Percentiles rank a stretch among this genome's conserved stretches.
Conservation (phyloP, 2,329 filamentous ascomycete genomes). For the Colletotrichum musae region DNA sequence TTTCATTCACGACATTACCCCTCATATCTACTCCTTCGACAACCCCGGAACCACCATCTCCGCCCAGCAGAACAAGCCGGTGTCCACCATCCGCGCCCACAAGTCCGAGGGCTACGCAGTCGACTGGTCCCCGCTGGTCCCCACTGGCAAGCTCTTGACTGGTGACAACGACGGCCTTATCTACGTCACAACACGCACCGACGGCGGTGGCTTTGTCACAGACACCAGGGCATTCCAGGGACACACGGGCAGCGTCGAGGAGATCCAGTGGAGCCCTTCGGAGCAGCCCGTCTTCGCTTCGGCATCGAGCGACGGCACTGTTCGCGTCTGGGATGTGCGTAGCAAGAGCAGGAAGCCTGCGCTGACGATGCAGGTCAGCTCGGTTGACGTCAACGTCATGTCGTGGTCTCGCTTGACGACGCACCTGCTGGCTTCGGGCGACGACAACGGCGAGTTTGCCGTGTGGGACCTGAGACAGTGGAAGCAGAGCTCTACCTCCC, state of each 20-base stretch:
- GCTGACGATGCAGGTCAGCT: conserved; percentile 86
- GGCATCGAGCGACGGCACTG: conserved; percentile 91
- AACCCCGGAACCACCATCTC: conserved; percentile 86
- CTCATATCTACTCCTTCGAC: conserved; percentile 91
- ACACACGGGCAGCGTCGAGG: conserved; percentile 89
- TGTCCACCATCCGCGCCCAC: conserved; percentile 91
- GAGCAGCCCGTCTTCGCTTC: conserved; percentile 96
- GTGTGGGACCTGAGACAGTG: conserved; percentile 98
- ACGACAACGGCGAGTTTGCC: conserved; percentile 93
- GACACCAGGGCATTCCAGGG: conserved; percentile 88
- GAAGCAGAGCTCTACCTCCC: conserved; percentile 75
- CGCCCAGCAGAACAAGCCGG: conserved; percentile 87
- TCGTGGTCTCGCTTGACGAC: conserved; percentile 92
- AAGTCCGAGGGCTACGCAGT: conserved; percentile 94
- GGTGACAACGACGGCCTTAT: conserved; percentile 94
- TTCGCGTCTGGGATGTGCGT: conserved; percentile 95
- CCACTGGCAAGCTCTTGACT: conserved; percentile 88
- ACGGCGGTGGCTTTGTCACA: conserved; percentile 90
- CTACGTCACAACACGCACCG: conserved; percentile 87
- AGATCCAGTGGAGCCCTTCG: conserved; percentile 95
- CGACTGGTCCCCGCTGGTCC: conserved; percentile 92
- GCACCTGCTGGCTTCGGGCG: conserved; percentile 91
- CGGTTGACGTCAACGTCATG: conserved; percentile 94
- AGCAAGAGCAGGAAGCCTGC: conserved; percentile 92
- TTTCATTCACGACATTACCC: conserved; percentile 94